Base-by-base conservation (phyloP, 257 asterid genomes). In the Nicotiana otophora region DNA sequence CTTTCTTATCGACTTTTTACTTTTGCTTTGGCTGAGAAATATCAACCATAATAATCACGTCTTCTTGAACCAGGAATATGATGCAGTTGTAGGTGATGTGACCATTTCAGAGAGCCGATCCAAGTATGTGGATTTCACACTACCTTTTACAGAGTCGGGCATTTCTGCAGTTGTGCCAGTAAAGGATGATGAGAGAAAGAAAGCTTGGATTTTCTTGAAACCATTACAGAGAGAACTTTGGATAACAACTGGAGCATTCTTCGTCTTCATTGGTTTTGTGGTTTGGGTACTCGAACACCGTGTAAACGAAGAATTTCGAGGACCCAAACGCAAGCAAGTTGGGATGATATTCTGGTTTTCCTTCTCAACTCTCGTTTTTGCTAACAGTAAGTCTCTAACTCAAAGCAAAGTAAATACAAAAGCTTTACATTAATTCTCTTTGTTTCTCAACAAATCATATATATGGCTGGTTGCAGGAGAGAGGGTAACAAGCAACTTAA, bases 251-350 rank as follows among this genome's bases (percentile, higher is more conserved):
- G 81, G 82, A 36, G 86, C 80, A 30, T 76, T 85, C 42, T 84
- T 87, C 76, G 19, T 87, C 16, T 80, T 82, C 3, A 86, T 86
- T 31, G 92, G 89, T 3, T 1, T 84, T 9, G 82, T 84, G 1
- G 60, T 89, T 39, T 89, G 90, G 92, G 77, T 89, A 66, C 89
- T 89, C 12, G 92, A 89, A 82, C 90, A 86, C 20, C 82, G 85
- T 62, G 48, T 81, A 30, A 89, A 89, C 80, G 33, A 77, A 11
- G 90, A 82, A 19, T 88, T 86, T 75, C 68, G 88, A 83, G 91
- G 90, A 33, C 84, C 88, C 12, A 86, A 86, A 26, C 20, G 82
- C 7, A 81, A 88, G 58, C 93, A 90, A 57, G 82, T 83, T 19
- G 90, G 93, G 42, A 72, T 81, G 86, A 81, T 88, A 81, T 76